A percentile compares a stretch with the other conserved stretches of the same genome.
These are phyloP conservation scores for Hypomontagnella submonticulosa DNA, from an alignment of 495 filamentous ascomycete genomes.

Conservation along the genomic window DNA sequence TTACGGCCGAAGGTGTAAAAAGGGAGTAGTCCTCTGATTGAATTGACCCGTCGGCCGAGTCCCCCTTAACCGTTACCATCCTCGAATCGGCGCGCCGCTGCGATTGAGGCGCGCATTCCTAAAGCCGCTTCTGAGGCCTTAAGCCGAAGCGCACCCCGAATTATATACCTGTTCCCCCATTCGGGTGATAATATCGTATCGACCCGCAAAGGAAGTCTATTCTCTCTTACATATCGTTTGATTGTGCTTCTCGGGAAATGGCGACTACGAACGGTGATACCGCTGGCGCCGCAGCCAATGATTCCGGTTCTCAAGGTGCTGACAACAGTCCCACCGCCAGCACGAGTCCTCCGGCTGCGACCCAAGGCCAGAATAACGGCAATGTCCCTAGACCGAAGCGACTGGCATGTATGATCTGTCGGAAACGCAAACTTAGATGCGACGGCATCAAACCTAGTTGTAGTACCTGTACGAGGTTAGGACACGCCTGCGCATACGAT, in stretches of 20 bases:
- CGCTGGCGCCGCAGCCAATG: slow-evolving; percentile 34
- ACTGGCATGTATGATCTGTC: slow-evolving; percentile 95
- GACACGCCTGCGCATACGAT: slow-evolving; percentile 94
- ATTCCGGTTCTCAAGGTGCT: slow-evolving; percentile 44
- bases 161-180: slow-evolving; percentile 8
- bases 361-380: slow-evolving; percentile 59
- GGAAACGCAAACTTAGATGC: slow-evolving; percentile 90
- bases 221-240: background rate
- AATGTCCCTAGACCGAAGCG: slow-evolving; percentile 86
- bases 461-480: slow-evolving; percentile 88
- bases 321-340: slow-evolving; percentile 45
- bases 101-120: slow-evolving; percentile 8
- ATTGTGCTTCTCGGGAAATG: slow-evolving; percentile 26
- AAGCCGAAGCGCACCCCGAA: slow-evolving; percentile 31
- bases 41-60: slow-evolving; percentile 6
- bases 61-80: slow-evolving; percentile 3
- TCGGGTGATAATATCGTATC: slow-evolving; percentile 8
- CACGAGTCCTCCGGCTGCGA: slow-evolving; percentile 17
- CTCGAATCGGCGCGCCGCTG: slow-evolving; percentile 16
- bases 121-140: slow-evolving; percentile 16
- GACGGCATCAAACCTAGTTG: slow-evolving; percentile 85
- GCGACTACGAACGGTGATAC: slow-evolving; percentile 23
- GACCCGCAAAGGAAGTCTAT: background rate
- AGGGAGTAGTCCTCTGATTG: background rate
- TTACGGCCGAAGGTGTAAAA: background rate